Percentiles rank a stretch among this genome's conserved stretches.
Conservation (phyloP, 495 filamentous ascomycete species). For the Podospora bellae-mahoneyi region DNA sequence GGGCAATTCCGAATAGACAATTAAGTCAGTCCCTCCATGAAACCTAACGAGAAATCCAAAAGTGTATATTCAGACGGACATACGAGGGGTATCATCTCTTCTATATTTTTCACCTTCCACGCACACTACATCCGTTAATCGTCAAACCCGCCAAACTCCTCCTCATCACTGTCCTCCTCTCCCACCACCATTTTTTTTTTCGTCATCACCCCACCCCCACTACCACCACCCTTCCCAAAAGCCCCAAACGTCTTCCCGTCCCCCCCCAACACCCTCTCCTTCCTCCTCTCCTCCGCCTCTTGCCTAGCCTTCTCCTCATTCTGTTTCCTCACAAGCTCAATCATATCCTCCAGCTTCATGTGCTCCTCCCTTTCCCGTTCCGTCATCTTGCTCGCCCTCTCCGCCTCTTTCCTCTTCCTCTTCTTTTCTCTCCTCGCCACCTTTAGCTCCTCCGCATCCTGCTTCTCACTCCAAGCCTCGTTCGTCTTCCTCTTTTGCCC, state of each 20-base stretch:
- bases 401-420: slow-evolving; percentile 64
- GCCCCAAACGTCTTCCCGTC: slow-evolving; percentile 47
- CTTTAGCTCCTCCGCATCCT: slow-evolving; percentile 63
- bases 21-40: too few relatives aligned
- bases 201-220: too few relatives aligned
- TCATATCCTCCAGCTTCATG: slow-evolving; percentile 65
- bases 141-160: slow-evolving; percentile 48
- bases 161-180: slow-evolving; percentile 33
- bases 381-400: slow-evolving; percentile 64
- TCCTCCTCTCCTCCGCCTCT: slow-evolving; percentile 28
- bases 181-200: slow-evolving; percentile 42
- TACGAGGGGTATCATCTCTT: slow-evolving; percentile 1
- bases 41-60: too few relatives aligned
- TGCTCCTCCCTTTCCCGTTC: slow-evolving; percentile 68
- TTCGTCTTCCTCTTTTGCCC: slow-evolving; percentile 49
- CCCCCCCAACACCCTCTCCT: slow-evolving; percentile 28
- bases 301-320: slow-evolving; percentile 44
- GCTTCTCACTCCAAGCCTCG: slow-evolving; percentile 81
- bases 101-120: background rate
- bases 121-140: slow-evolving; percentile 18
- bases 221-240: background rate
- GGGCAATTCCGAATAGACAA: too few relatives aligned
- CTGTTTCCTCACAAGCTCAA: slow-evolving; percentile 64
- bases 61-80: too few relatives aligned
- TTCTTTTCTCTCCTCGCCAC: slow-evolving; percentile 71